Conservation (phyloP, 2,329 filamentous ascomycete species). For the Scedosporium dehoogii region DNA sequence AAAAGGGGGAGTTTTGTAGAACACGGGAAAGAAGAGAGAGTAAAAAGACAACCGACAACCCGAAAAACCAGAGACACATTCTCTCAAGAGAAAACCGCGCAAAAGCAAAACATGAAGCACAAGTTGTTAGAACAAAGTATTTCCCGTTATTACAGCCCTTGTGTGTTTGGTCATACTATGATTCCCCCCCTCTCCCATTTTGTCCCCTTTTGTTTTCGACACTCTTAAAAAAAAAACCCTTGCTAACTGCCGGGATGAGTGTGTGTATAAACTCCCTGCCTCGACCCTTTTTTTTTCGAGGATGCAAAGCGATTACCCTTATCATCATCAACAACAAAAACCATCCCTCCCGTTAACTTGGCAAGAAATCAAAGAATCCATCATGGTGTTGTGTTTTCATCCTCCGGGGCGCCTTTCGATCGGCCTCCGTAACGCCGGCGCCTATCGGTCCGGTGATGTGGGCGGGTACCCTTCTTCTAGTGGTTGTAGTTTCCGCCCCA, state of each 20-base stretch:
- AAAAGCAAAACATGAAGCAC: background rate
- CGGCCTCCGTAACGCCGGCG: background rate
- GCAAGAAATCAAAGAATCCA: background rate
- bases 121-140: constrained; percentile 1
- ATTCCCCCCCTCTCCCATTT: background rate
- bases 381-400: background rate
- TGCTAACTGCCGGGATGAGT: background rate
- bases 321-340: background rate
- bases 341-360: background rate
- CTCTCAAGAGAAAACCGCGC: background rate
- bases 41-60: background rate
- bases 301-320: background rate
- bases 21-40: background rate
- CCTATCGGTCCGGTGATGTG: background rate
- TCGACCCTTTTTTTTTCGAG: background rate
- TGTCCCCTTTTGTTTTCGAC: background rate
- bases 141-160: background rate
- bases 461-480: constrained; percentile 11
- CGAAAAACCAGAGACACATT: background rate
- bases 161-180: background rate
- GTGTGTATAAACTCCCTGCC: background rate
- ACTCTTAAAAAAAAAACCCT: background rate
- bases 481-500: constrained; percentile 53
- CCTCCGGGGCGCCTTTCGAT: background rate
- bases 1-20: background rate